Evolutionary conservation across 768 basidiomycete genomes (phyloP), one percentile per base, ranked within the genome.

Genomic region (Albatrellus ellisii): DNA sequence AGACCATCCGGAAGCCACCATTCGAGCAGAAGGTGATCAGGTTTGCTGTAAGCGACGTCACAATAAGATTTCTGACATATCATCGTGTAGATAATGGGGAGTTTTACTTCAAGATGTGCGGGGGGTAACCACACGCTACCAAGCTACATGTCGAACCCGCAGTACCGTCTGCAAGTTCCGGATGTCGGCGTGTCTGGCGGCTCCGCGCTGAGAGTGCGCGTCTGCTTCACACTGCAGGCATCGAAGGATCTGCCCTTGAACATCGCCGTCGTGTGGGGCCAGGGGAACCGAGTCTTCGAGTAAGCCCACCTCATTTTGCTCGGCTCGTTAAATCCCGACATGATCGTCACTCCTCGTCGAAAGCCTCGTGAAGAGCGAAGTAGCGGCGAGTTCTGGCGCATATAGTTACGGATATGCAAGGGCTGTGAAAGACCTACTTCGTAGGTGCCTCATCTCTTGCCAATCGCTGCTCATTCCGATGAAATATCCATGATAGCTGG

Each of bases 71-170:
- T 6, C 18, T 39, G 3, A 18, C 14, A 14, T 21, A 24, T n/a
- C 20, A 7, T 22, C 26, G 8, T 9, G 7, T 32, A 88, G 85
- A 53, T 81, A 5, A 62, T 72, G 0, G 82, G 77, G 6, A 53
- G 63, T 0, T 67, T 94, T 47, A 79, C 77, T 0, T 69, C 61
- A 26, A 77, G 77, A 49, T 87, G 75, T 22, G 73, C 86, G 0
- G 94, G 94, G 0, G 94, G 94, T 1, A 92, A 91, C 54, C 73
- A 77, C 43, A 73, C 75, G 4, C 67, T 77, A 49, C 75, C 86
- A 1, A 79, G 82, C 0, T 95, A 83, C 59, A 83, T 94, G 77
- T 59, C 73, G 37, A 98, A 97, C 54, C 92, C 92, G 0, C 89
- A 95, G 54, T 97, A 87, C 59, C 69, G 70, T 42, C 63, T 97